Conservation (phyloP, 2,329 filamentous ascomycete genomes). For the Ascochyta fabae region DNA sequence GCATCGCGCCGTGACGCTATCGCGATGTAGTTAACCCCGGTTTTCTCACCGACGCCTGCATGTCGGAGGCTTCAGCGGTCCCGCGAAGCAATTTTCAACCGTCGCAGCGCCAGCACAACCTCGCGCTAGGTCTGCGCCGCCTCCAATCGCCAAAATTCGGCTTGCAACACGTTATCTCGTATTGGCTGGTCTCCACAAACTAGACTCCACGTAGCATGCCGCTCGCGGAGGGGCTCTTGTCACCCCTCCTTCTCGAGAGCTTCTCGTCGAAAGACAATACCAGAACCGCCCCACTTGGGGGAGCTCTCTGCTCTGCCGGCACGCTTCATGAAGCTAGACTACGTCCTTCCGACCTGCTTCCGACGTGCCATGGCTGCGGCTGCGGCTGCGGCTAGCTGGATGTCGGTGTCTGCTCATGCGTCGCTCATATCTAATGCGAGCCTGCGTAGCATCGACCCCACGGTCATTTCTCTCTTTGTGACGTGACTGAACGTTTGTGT, state of each 20-base stretch:
- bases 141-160: slow-evolving; percentile 28
- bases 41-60: slow-evolving; percentile 23
- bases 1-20: slow-evolving; percentile 26
- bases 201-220: slow-evolving; percentile 23
- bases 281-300: slow-evolving; percentile 27
- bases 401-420: slow-evolving; percentile 28
- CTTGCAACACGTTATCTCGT: slow-evolving; percentile 21
- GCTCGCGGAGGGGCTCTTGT: slow-evolving; percentile 22
- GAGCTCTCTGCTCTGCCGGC: slow-evolving; percentile 22
- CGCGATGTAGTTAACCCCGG: slow-evolving; percentile 24
- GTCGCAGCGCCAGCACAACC: slow-evolving; percentile 22
- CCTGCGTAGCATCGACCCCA: slow-evolving; percentile 15
- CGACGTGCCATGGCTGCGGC: slow-evolving; percentile 23
- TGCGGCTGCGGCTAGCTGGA: slow-evolving; percentile 27
- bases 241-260: slow-evolving; percentile 29
- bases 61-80: slow-evolving; percentile 14
- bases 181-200: slow-evolving; percentile 35
- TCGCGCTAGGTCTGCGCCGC: slow-evolving; percentile 14
- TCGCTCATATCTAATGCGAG: slow-evolving; percentile 30
- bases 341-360: slow-evolving; percentile 16
- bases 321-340: slow-evolving; percentile 25
- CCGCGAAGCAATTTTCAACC: slow-evolving; percentile 21
- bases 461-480: background rate
- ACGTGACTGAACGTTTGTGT: background rate
- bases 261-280: slow-evolving; percentile 22